Evolutionary conservation across 2,329 filamentous ascomycete species (phyloP).

Genomic region (Boeremia lycopersici): DNA sequence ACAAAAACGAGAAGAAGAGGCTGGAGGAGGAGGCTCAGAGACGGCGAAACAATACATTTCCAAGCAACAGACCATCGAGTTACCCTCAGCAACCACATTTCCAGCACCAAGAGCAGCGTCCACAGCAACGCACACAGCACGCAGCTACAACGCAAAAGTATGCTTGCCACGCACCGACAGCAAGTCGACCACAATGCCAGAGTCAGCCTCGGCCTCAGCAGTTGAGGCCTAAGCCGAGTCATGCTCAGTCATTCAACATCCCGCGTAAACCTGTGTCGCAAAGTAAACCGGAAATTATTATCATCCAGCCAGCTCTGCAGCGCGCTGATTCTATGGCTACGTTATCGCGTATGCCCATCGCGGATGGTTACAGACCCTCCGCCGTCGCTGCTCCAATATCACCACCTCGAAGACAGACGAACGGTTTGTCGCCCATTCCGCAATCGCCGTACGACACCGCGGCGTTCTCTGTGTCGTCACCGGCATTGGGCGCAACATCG

Average conservation of each 20-base stretch:
- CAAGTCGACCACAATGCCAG: slow-evolving; percentile 18
- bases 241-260: slow-evolving; percentile 35
- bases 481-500: slow-evolving; percentile 32
- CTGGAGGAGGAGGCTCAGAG: slow-evolving; percentile 33
- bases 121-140: slow-evolving; percentile 20
- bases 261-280: slow-evolving; percentile 36
- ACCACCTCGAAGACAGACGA: slow-evolving; percentile 20
- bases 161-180: slow-evolving; percentile 27
- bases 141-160: slow-evolving; percentile 32
- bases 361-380: slow-evolving; percentile 36
- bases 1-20: slow-evolving; percentile 41
- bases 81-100: slow-evolving; percentile 20
- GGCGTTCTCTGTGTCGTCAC: slow-evolving; percentile 37
- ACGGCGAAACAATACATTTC: slow-evolving; percentile 37
- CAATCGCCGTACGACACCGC: slow-evolving; percentile 34
- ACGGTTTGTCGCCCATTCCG: slow-evolving; percentile 20
- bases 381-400: slow-evolving; percentile 13
- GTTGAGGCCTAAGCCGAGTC: slow-evolving; percentile 16
- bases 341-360: slow-evolving; percentile 43
- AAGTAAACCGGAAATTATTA: slow-evolving; percentile 31
- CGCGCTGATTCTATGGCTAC: slow-evolving; percentile 43
- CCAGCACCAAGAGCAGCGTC: slow-evolving; percentile 19
- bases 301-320: slow-evolving; percentile 39
- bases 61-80: slow-evolving; percentile 24
- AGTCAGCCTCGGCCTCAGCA: slow-evolving; percentile 21